phyloP scores from a whole-genome alignment of 1,284 basidiomycete genomes.

The Sanghuangporus weigelae region DNA sequence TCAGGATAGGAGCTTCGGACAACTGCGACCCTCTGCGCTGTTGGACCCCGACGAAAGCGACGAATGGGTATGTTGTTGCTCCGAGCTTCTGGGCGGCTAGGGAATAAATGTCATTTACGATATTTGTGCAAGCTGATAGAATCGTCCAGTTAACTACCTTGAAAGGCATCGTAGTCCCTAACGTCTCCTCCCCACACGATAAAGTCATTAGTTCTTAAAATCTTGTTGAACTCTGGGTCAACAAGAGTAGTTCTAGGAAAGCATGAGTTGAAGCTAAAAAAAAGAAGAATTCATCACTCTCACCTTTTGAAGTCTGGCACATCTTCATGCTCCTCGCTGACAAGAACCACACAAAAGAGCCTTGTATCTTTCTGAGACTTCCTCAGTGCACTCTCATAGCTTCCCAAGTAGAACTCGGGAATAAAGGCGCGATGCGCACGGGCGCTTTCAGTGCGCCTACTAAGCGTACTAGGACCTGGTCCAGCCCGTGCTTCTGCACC shows the following conservation, averaged over 20 bases:
- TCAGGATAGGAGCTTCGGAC: slow-evolving; percentile 50
- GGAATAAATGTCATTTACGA: slow-evolving; percentile 3
- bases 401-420: slow-evolving; percentile 76
- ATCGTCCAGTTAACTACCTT: slow-evolving; percentile 47
- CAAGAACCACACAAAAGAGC: slow-evolving; percentile 80
- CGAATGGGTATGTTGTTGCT: slow-evolving; percentile 87
- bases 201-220: slow-evolving; percentile 65
- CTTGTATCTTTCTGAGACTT: slow-evolving; percentile 65
- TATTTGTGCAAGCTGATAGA: not conserved
- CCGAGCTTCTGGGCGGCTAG: slow-evolving; percentile 81
- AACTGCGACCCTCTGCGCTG: slow-evolving; percentile 47
- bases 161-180: slow-evolving; percentile 76
- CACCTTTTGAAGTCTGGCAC: slow-evolving; percentile 82
- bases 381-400: slow-evolving; percentile 80
- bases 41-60: slow-evolving; percentile 87
- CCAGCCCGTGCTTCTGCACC: slow-evolving; percentile 30
- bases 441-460: slow-evolving; percentile 22
- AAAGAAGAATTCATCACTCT: slow-evolving; percentile 18
- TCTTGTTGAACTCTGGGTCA: slow-evolving; percentile 61
- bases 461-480: slow-evolving; percentile 20
- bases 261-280: not conserved
- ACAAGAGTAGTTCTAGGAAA: slow-evolving; percentile 64
- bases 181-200: slow-evolving; percentile 86
- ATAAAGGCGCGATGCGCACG: slow-evolving; percentile 39
- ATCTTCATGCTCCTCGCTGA: slow-evolving; percentile 89